These are phyloP conservation scores for Fistulina hepatica DNA, from an alignment of 1,284 basidiomycete species.

Conservation along the genomic window DNA sequence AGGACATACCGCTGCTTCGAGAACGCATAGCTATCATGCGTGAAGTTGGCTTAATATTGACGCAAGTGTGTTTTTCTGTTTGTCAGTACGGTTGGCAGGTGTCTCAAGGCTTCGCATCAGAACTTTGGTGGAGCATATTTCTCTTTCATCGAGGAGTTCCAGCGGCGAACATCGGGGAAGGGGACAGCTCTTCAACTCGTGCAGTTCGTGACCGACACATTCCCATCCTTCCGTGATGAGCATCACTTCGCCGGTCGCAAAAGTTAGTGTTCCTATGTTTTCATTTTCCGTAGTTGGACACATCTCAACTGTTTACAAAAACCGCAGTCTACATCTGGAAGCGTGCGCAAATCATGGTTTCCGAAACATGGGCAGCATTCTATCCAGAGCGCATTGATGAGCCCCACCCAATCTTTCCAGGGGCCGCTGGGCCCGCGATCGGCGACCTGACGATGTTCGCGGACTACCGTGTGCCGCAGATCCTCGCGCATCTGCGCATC, in stretches of 20 bases:
- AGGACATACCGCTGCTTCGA: conserved; percentile 52
- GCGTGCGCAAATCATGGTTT: conserved; percentile 74
- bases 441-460: conserved; percentile 76
- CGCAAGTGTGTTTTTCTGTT: conserved; percentile 36
- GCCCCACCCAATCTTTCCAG: conserved; percentile 61
- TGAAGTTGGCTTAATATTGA: conserved; percentile 58
- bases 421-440: conserved; percentile 41
- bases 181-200: conserved; percentile 65
- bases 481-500: conserved; percentile 67
- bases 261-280: conserved; percentile 27
- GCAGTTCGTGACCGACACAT: conserved; percentile 53
- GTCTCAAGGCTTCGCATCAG: conserved; percentile 25
- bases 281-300: neutral
- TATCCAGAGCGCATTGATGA: conserved; percentile 31
- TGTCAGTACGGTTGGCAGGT: neutral
- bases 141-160: conserved; percentile 53
- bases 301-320: conserved; percentile 1
- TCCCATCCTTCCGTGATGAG: conserved; percentile 71
- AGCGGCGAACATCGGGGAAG: conserved; percentile 34
- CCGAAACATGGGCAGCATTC: conserved; percentile 77
- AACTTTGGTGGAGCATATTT: conserved; percentile 61
- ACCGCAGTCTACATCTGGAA: conserved; percentile 67
- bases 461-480: conserved; percentile 79
- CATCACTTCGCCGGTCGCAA: conserved; percentile 40
- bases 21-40: conserved; percentile 66